Percentiles rank a stretch among this genome's conserved stretches.
Evolutionary conservation across 352 stramenopile species (phyloP).

Genomic region (Pythium periplocum): DNA sequence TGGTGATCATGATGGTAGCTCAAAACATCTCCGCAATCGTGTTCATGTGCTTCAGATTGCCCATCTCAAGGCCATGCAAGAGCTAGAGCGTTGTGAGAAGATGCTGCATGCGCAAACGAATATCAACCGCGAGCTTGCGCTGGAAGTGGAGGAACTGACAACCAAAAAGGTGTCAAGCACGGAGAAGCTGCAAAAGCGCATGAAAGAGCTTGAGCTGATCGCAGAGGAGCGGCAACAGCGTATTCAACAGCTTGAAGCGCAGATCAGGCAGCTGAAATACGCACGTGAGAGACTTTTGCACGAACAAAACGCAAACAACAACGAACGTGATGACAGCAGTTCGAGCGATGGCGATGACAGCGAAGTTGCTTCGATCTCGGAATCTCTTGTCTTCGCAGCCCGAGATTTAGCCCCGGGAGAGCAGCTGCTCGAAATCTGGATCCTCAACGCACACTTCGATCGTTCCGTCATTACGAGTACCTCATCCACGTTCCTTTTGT

Average conservation of each 20-base stretch:
- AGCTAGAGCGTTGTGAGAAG: conserved; percentile 90
- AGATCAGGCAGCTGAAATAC: conserved; percentile 86
- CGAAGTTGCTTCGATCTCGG: conserved; percentile 51
- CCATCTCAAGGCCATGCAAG: conserved; percentile 87
- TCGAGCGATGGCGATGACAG: conserved; percentile 31
- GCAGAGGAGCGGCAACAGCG: conserved; percentile 76
- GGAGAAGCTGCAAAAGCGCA: conserved; percentile 63
- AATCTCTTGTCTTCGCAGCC: conserved; percentile 61
- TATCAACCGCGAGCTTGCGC: conserved; percentile 90
- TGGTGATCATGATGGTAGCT: too few species aligned
- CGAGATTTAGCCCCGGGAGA: conserved; percentile 73
- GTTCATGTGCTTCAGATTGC: conserved; percentile 87
- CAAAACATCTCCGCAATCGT: conserved; percentile 60
- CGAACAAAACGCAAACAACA: conserved; percentile 16
- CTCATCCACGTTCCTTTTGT: conserved; percentile 87
- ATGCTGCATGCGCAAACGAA: conserved; percentile 94
- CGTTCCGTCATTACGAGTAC: conserved; percentile 52
- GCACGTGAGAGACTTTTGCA: conserved; percentile 41
- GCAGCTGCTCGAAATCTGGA: conserved; percentile 89
- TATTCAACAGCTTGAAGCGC: conserved; percentile 82
- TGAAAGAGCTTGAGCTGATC: conserved; percentile 84
- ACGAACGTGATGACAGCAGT: conserved; percentile 18
- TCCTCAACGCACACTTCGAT: conserved; percentile 75
- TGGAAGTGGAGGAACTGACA: conserved; percentile 88
- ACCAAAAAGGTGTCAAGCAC: conserved; percentile 65